Conservation (phyloP, 192 early-diverging fungal genomes). For the Coemansia nantahalensis region DNA sequence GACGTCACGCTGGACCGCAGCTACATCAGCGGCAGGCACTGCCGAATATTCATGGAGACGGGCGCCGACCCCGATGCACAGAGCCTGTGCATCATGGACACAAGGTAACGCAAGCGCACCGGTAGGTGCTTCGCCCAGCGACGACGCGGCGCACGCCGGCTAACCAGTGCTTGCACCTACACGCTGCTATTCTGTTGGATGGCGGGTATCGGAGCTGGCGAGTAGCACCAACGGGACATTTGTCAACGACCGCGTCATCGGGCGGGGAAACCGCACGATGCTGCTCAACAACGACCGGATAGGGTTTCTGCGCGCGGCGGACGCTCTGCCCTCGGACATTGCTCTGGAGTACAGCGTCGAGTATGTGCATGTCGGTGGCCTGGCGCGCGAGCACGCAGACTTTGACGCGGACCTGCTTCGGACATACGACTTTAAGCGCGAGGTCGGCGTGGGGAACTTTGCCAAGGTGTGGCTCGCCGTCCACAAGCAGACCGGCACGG, state of each 20-base stretch:
- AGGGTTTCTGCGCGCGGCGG: constrained; percentile 20
- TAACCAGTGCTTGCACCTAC: too few species aligned
- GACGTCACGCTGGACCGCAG: constrained; percentile 28
- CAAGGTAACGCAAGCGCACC: too few species aligned
- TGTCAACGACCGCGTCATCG: constrained; percentile 42
- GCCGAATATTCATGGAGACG: constrained; percentile 33
- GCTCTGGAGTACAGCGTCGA: constrained; percentile 49
- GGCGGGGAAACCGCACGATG: constrained; percentile 44
- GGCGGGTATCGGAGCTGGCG: background rate
- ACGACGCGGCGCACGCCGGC: too few species aligned
- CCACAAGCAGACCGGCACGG: constrained; percentile 41
- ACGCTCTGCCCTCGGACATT: constrained; percentile 31
- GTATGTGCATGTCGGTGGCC: constrained; percentile 7
- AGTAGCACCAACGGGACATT: constrained; percentile 50
- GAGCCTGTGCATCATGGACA: constrained; percentile 30
- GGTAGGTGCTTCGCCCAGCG: too few species aligned
- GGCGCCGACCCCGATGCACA: constrained; percentile 13
- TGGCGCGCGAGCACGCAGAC: constrained; percentile 6
- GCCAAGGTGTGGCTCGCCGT: constrained; percentile 51
- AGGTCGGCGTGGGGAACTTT: constrained; percentile 51
- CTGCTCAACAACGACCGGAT: constrained; percentile 47
- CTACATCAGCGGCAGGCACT: constrained; percentile 41
- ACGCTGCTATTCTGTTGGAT: background rate
- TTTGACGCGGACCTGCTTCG: constrained; percentile 27
- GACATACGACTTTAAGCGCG: constrained; percentile 50